Percentiles rank a stretch among this genome's conserved stretches.
These are phyloP conservation scores for Fusarium nurragi DNA, from an alignment of 2,329 filamentous ascomycete species.

Conservation along the genomic window DNA sequence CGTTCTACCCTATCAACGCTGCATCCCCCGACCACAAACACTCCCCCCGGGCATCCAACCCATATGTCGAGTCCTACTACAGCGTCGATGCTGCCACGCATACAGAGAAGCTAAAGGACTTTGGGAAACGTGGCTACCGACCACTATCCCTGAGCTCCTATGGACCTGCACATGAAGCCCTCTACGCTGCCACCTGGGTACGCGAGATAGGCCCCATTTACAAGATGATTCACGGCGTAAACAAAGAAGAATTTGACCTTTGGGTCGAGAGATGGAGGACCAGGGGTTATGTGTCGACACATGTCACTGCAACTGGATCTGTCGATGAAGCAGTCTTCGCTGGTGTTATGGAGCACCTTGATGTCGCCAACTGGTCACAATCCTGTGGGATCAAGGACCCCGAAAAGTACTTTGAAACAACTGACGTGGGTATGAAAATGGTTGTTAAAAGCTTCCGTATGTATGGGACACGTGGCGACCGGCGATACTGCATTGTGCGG, in stretches of 20 bases:
- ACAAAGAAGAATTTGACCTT: slow-evolving; percentile 3
- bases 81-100: slow-evolving; percentile 2
- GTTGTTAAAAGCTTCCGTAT: slow-evolving; percentile 18
- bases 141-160: slow-evolving; percentile 28
- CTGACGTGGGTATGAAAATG: not conserved
- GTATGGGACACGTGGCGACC: slow-evolving; percentile 23
- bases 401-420: not conserved
- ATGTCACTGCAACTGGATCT: slow-evolving; percentile 27
- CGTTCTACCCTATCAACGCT: not conserved
- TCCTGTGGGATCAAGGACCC: slow-evolving; percentile 12
- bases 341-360: slow-evolving; percentile 22
- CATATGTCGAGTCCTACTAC: slow-evolving; percentile 14
- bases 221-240: slow-evolving; percentile 8
- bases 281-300: not conserved
- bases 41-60: not conserved
- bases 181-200: slow-evolving; percentile 27
- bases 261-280: slow-evolving; percentile 18
- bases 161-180: slow-evolving; percentile 10
- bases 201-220: not conserved
- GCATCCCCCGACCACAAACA: not conserved
- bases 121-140: slow-evolving; percentile 3
- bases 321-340: slow-evolving; percentile 5
- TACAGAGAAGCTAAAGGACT: not conserved
- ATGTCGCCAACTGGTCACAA: slow-evolving; percentile 15
- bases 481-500: slow-evolving; percentile 28